Base-by-base conservation (phyloP, 2,329 filamentous ascomycete genomes). In the Plenodomus tracheiphilus region DNA sequence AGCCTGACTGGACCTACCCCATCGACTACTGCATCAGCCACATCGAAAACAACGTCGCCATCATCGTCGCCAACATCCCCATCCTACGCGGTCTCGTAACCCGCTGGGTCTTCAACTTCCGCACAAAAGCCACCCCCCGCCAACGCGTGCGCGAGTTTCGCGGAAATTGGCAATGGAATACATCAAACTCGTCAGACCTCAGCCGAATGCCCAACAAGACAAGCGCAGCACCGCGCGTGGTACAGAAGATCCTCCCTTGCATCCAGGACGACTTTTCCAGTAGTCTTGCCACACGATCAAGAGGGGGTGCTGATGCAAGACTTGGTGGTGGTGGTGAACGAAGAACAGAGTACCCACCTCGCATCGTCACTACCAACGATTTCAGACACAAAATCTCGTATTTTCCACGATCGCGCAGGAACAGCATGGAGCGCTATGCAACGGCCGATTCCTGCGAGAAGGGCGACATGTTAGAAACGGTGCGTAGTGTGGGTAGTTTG, bases 11-110 rank as follows among this genome's bases (percentile, higher is more conserved):
- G 72, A 74, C 72, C n/a, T 74, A 72, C 41, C 65, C 66, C 7
- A 74, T 74, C 51, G 69, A 72, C 53, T 74, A 65, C 55, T 73
- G 70, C 50, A 71, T 74, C 59, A 74, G 65, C 43, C 72, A 74
- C 53, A 69, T 72, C 45, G 72, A 74, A 43, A 74, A 73, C 54
- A 74, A 71, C 43, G 72, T 74, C 32, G 72, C 71, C 21, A 74
- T 74, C 43, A 73, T 74, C 35, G 69, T 73, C 9, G 72, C 72
- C 32, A 73, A 73, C 47, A 63, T 74, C 8, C 72, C 72, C 9
- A 73, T 73, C n/a, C 62, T 74, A 17, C 71, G 72, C 39, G 70
- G 71, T 25, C 67, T 74, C 7, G 70, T 74, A 22, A 71, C 70
- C 6, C 69, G 71, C 37, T 73, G 72, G 70, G 67, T 73, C 20